Percentiles rank a stretch among this genome's conserved stretches.
Evolutionary conservation across 441 rosid species (phyloP).

Genomic region (Pelargonium myrrhifolium): DNA sequence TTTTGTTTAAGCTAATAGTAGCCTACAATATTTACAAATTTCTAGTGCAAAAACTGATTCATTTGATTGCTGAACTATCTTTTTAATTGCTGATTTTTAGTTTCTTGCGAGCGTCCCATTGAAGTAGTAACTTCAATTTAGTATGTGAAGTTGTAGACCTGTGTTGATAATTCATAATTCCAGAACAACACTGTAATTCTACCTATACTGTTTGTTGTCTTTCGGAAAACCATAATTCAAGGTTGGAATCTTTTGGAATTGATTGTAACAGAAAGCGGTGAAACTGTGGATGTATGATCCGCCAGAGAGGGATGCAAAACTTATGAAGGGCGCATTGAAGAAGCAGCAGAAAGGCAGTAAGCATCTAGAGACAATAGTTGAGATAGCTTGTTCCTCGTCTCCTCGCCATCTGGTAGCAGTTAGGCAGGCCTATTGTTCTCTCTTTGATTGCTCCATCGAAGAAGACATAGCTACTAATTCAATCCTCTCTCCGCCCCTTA

Average conservation of each 20-base stretch:
- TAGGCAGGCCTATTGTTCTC: constrained; percentile 67
- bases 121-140: too few species aligned
- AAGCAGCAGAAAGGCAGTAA: constrained; percentile 32
- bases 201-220: too few species aligned
- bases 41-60: too few species aligned
- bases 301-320: constrained; percentile 73
- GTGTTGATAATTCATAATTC: too few species aligned
- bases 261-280: constrained; percentile 57
- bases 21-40: too few species aligned
- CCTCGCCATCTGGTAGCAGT: constrained; percentile 64
- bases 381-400: constrained; percentile 67
- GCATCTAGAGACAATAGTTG: constrained; percentile 49
- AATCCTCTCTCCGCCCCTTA: constrained; percentile 33
- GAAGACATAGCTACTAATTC: constrained; percentile 46
- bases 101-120: too few species aligned
- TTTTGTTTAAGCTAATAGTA: too few species aligned
- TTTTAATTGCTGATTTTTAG: too few species aligned
- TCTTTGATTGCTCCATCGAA: constrained; percentile 58
- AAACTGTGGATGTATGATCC: constrained; percentile 66
- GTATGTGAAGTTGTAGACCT: too few species aligned
- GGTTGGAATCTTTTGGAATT: neutral
- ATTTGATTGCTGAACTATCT: too few species aligned
- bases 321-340: constrained; percentile 48
- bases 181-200: too few species aligned
- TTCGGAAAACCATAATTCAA: neutral